Conservation (phyloP, 352 stramenopile species). For the Globisporangium nodosum region DNA sequence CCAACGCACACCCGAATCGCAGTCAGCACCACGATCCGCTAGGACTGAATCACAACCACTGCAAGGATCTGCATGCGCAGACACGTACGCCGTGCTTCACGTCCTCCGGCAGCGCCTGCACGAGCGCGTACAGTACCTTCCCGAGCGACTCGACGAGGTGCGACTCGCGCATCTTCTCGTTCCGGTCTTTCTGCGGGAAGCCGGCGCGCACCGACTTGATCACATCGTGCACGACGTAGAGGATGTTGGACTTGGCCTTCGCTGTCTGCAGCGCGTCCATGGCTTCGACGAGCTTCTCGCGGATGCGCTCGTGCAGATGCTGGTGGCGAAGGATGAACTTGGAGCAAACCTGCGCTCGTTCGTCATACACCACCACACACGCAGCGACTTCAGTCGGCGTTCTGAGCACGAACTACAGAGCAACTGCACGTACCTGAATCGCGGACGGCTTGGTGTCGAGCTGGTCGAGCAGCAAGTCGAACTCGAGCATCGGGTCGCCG, state of each 20-base stretch:
- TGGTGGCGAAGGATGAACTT: constrained; percentile 83
- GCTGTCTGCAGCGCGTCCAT: constrained; percentile 58
- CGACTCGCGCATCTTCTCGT: constrained; percentile 70
- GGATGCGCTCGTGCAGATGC: constrained; percentile 63
- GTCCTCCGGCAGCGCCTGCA: constrained; percentile 59
- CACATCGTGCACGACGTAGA: constrained; percentile 83
- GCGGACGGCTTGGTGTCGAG: constrained; percentile 80
- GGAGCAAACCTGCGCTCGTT: constrained; percentile 52
- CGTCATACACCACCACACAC: constrained; percentile 2
- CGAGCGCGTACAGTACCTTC: constrained; percentile 53
- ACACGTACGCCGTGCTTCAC: constrained; percentile 58
- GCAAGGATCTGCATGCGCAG: background rate
- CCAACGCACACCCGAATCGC: background rate
- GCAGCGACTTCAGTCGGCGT: background rate
- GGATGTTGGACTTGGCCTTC: constrained; percentile 70
- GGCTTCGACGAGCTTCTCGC: constrained; percentile 52
- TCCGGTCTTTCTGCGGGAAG: constrained; percentile 66
- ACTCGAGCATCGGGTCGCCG: constrained; percentile 80
- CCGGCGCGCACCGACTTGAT: constrained; percentile 68
- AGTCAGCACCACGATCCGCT: background rate
- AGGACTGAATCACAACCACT: background rate
- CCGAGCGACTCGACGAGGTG: constrained; percentile 58
- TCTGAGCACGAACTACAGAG: background rate
- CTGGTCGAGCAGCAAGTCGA: constrained; percentile 81
- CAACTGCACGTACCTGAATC: constrained; percentile 56